A percentile compares a stretch with the other conserved stretches of the same genome.
Conservation (phyloP, 176 grass and related monocot genomes). For the barley (Hordeum vulgare) region MorexV3_pseudomolecules_assembly NC_058518.1:314759985-314760484, state of each 20-base stretch:
- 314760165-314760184: constrained; percentile 86
- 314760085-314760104: constrained; percentile 73
- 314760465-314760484: neutral
- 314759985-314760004: constrained; percentile 96
- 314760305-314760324: neutral
- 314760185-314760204: constrained; percentile 91
- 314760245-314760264: neutral
- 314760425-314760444: neutral
- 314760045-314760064: constrained; percentile 97
- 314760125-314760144: constrained; percentile 92
- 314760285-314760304: neutral
- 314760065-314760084: constrained; percentile 98
- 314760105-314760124: constrained; percentile 85
- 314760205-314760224: constrained; percentile 95
- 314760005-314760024: constrained; percentile 97
- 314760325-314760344: neutral
- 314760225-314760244: constrained; percentile 17
- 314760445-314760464: neutral
- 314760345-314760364: neutral
- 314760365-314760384: neutral
- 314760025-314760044: constrained; percentile 95
- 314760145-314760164: constrained; percentile 93
- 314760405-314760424: neutral
- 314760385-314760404: neutral
- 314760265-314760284: neutral